A percentile compares a stretch with the other conserved stretches of the same genome.
These are phyloP conservation scores for Pinus tabuliformis DNA, from an alignment of 75 land plant genomes.

Conservation along the genomic window DNA sequence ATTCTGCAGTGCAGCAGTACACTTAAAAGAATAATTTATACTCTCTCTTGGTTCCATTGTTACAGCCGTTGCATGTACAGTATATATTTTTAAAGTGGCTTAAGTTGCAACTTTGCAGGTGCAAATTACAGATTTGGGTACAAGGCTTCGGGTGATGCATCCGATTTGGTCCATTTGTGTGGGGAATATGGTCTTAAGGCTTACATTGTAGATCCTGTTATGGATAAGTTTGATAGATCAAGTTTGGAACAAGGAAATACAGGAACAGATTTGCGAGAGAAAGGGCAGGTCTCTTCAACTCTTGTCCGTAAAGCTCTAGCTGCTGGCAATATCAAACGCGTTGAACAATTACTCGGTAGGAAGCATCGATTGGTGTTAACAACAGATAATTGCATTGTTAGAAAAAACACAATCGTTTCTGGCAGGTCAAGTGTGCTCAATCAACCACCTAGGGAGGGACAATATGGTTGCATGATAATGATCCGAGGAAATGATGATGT, in stretches of 20 bases:
- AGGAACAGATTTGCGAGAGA: conserved; percentile 43
- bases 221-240: conserved; percentile 56
- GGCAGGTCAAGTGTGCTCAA: conserved; percentile 56
- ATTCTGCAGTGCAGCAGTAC: background rate
- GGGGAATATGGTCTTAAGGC: conserved; percentile 69
- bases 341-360: conserved; percentile 72
- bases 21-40: background rate
- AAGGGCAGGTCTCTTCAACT: conserved; percentile 89
- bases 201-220: conserved; percentile 74
- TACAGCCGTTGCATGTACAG: too few species aligned
- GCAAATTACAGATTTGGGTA: conserved; percentile 95
- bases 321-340: conserved; percentile 76
- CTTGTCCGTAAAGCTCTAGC: conserved; percentile 87
- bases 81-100: conserved; percentile 24
- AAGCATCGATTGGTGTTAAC: conserved; percentile 70
- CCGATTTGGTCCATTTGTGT: conserved; percentile 76
- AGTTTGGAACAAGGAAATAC: conserved; percentile 4
- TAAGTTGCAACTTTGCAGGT: conserved; percentile 58
- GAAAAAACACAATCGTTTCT: conserved; percentile 18
- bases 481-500: conserved; percentile 17
- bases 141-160: conserved; percentile 92
- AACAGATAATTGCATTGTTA: conserved; percentile 11
- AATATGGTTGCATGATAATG: conserved; percentile 38
- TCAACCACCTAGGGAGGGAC: conserved; percentile 70
- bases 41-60: too few species aligned